A percentile compares a stretch with the other conserved stretches of the same genome.
Conservation (phyloP, 768 basidiomycete species). For the Rhizopogon roseolus region DNA sequence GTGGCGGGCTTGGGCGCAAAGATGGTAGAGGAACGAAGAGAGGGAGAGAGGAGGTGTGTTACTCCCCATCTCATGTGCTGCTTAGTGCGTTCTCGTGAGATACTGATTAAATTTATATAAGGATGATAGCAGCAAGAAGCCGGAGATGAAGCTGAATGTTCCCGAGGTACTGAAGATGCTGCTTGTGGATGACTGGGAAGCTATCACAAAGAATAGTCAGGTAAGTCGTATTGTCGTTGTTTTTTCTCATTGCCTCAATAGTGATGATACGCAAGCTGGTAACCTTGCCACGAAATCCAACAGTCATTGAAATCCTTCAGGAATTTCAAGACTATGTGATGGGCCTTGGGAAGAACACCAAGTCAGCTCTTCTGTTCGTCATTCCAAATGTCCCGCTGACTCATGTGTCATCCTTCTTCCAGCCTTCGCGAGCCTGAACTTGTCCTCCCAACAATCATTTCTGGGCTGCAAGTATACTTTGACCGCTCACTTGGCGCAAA, state of each 20-base stretch:
- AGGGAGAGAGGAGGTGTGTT: slow-evolving; percentile 66
- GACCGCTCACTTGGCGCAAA: slow-evolving; percentile 87
- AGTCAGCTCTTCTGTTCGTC: slow-evolving; percentile 29
- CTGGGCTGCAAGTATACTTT: slow-evolving; percentile 88
- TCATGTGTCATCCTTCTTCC: not conserved
- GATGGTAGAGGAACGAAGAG: slow-evolving; percentile 68
- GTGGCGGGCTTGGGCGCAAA: slow-evolving; percentile 38
- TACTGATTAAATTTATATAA: slow-evolving; percentile 23
- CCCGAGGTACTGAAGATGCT: slow-evolving; percentile 87
- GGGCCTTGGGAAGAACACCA: slow-evolving; percentile 39
- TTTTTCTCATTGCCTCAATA: not conserved
- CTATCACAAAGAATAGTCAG: slow-evolving; percentile 91
- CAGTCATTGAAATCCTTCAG: slow-evolving; percentile 68
- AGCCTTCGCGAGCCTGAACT: slow-evolving; percentile 68
- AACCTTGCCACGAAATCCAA: slow-evolving; percentile 74
- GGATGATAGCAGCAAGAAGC: slow-evolving; percentile 74
- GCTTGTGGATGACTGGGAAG: slow-evolving; percentile 97
- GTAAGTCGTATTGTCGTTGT: slow-evolving; percentile 32
- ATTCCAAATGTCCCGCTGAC: not conserved
- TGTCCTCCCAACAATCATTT: slow-evolving; percentile 74
- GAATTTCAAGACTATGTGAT: slow-evolving; percentile 70
- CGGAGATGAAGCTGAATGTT: slow-evolving; percentile 86
- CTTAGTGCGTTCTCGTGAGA: not conserved
- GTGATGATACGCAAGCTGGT: slow-evolving; percentile 55
- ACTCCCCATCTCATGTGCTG: not conserved